Conservation (phyloP, 306 rosid species). For the Cucurbita argyrosperma region DNA sequence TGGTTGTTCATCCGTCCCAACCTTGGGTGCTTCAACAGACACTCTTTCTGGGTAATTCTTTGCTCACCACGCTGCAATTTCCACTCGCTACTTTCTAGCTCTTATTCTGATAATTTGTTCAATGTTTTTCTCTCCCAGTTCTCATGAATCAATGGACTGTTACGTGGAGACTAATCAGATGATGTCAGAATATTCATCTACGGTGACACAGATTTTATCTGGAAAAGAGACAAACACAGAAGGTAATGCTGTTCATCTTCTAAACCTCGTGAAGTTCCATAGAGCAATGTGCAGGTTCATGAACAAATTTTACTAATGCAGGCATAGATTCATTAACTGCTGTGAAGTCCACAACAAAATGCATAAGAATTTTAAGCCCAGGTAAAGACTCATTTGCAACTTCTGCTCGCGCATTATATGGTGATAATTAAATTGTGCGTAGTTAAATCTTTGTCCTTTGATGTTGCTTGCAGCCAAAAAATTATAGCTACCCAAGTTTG, state of each 20-base stretch:
- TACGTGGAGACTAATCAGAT: slow-evolving; percentile 18
- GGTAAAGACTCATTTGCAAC: slow-evolving; percentile 21
- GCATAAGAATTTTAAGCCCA: slow-evolving; percentile 48
- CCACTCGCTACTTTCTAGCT: neutral
- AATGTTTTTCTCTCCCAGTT: slow-evolving; percentile 19
- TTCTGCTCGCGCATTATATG: neutral
- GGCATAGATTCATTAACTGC: slow-evolving; percentile 39
- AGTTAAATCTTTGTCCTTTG: neutral
- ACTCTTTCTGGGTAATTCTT: slow-evolving; percentile 48
- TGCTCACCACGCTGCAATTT: slow-evolving; percentile 1
- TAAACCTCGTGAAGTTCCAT: neutral
- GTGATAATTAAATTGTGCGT: neutral
- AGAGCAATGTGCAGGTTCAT: neutral
- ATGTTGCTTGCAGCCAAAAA: slow-evolving; percentile 6
- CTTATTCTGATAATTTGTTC: slow-evolving; percentile 3
- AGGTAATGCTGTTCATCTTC: slow-evolving; percentile 20
- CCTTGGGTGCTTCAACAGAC: slow-evolving; percentile 18
- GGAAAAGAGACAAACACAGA: slow-evolving; percentile 30
- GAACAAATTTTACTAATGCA: slow-evolving; percentile 13
- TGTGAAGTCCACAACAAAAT: slow-evolving; percentile 42
- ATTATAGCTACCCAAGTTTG: neutral
- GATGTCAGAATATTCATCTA: slow-evolving; percentile 42
- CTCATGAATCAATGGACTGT: slow-evolving; percentile 24
- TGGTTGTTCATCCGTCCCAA: slow-evolving; percentile 31
- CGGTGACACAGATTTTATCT: slow-evolving; percentile 34